Percentiles rank a stretch among this genome's conserved stretches.
Conservation (phyloP, 306 rosid genomes). For the Macrotyloma uniflorum region DNA sequence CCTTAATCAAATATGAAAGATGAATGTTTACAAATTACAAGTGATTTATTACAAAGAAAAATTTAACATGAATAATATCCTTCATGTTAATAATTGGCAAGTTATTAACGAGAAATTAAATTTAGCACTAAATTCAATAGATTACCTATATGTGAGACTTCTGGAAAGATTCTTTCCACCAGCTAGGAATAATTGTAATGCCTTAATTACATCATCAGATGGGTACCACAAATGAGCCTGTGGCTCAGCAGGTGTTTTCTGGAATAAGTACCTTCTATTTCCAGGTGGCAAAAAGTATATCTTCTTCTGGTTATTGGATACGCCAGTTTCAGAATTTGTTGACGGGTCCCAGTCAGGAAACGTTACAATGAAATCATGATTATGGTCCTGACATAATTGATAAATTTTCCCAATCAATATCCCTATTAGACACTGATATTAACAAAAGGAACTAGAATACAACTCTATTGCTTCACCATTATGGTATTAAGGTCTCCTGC, state of each 20-base stretch:
- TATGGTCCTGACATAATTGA: constrained; percentile 74
- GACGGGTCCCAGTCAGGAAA: constrained; percentile 94
- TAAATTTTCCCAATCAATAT: constrained; percentile 25
- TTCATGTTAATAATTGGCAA: constrained; percentile 12
- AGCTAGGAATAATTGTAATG: constrained; percentile 63
- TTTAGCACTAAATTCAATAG: constrained; percentile 4
- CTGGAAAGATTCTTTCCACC: constrained; percentile 63
- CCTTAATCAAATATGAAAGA: background rate
- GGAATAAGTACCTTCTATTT: constrained; percentile 55
- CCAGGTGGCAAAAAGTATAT: constrained; percentile 43
- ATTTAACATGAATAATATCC: background rate
- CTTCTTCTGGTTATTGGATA: constrained; percentile 39
- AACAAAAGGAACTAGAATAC: constrained; percentile 25
- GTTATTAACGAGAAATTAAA: background rate
- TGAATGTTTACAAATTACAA: background rate
- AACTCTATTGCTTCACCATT: background rate
- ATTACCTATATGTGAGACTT: constrained; percentile 84
- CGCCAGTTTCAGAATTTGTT: constrained; percentile 27
- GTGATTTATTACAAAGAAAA: background rate
- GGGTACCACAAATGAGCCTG: constrained; percentile 93
- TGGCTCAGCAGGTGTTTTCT: constrained; percentile 47
- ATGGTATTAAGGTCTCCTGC: background rate
- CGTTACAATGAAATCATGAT: constrained; percentile 76
- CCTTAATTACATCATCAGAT: constrained; percentile 63
- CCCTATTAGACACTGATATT: background rate